Evolutionary conservation across 257 asterid species (phyloP).

Genomic region (Galeopsis tetrahit): DNA sequence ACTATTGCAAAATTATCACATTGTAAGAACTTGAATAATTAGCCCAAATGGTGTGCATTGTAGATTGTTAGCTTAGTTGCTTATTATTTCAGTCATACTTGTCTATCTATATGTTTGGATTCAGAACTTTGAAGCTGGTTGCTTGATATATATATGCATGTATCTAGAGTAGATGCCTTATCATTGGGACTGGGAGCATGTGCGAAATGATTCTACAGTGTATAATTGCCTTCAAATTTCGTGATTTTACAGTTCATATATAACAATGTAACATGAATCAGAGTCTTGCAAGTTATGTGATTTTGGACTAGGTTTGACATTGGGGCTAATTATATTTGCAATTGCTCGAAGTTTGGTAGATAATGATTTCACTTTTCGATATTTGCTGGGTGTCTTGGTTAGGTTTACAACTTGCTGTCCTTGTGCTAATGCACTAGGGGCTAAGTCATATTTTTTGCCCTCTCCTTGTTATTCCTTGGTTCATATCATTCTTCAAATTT

Average conservation of each 20-base stretch:
- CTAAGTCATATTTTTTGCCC: conserved; percentile 1
- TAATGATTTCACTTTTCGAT: no score
- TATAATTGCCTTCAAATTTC: conserved; percentile 3
- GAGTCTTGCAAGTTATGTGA: background rate
- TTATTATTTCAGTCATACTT: background rate
- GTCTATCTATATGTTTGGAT: conserved; percentile 1
- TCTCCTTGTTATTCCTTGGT: background rate
- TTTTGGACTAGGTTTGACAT: background rate
- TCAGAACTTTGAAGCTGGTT: conserved; percentile 7
- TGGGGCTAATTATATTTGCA: conserved; percentile 16
- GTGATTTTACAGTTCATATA: conserved; percentile 6
- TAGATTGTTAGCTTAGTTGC: background rate
- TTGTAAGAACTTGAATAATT: background rate
- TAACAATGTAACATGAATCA: background rate
- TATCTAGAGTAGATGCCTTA: background rate
- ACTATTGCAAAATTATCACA: background rate
- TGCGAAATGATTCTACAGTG: background rate
- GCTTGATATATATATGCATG: background rate
- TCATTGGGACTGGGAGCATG: background rate
- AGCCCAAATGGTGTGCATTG: background rate
- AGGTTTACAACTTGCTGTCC: no score
- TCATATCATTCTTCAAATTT: background rate
- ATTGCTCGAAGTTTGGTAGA: background rate
- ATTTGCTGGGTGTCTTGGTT: no score
- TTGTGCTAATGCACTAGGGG: background rate